Evolutionary conservation across 2,329 filamentous ascomycete species (phyloP).

Genomic region (Aureobasidium subglaciale): DNA sequence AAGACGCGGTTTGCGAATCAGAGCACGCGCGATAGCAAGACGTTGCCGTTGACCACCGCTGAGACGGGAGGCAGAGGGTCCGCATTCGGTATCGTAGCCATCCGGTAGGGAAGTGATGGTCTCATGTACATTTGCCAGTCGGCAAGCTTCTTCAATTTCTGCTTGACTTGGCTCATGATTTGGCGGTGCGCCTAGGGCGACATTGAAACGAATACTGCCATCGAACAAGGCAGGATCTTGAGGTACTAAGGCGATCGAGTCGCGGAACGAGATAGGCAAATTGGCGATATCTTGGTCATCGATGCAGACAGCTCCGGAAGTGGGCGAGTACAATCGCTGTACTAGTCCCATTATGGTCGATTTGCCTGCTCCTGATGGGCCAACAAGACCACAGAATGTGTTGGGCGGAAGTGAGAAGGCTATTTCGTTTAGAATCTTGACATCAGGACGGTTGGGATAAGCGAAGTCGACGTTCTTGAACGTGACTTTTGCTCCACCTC

Average conservation of each 20-base stretch:
- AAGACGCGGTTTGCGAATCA: conserved; percentile 36
- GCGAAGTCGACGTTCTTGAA: background rate
- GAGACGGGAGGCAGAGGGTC: background rate
- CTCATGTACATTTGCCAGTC: conserved; percentile 38
- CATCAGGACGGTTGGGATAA: background rate
- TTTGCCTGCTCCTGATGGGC: conserved; percentile 39
- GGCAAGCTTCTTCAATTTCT: conserved; percentile 31
- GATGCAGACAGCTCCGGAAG: conserved; percentile 31
- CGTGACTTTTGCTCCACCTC: background rate
- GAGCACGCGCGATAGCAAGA: conserved; percentile 36
- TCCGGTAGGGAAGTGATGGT: conserved; percentile 38
- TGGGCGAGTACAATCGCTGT: conserved; percentile 39
- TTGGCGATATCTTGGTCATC: conserved; percentile 36
- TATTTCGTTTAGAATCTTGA: background rate
- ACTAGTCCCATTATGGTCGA: conserved; percentile 36
- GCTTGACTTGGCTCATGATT: conserved; percentile 20
- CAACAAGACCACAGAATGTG: conserved; percentile 31
- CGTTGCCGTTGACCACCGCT: conserved; percentile 36
- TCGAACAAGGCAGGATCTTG: conserved; percentile 41
- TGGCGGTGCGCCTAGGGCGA: conserved; percentile 30
- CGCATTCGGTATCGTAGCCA: background rate
- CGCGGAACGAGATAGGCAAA: conserved; percentile 29
- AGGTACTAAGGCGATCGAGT: conserved; percentile 35
- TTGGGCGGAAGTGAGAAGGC: background rate
- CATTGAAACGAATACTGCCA: conserved; percentile 38